Base-by-base conservation (phyloP, 306 rosid genomes). In the Urtica urens region DNA sequence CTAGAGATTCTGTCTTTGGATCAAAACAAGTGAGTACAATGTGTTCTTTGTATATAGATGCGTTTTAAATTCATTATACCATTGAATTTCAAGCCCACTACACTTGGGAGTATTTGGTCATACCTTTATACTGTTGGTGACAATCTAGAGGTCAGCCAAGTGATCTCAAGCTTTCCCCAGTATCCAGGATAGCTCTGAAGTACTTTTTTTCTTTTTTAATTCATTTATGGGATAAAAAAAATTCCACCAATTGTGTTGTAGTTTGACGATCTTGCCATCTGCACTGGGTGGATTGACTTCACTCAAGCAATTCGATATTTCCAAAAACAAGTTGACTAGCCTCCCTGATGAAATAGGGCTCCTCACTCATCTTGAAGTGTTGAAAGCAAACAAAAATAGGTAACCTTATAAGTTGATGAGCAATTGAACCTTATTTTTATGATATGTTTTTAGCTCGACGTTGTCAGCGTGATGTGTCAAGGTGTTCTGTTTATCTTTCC, bases 331-430 rank as follows among this genome's bases (percentile, higher is more conserved):
- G 62, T 71, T 84, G 75, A 59, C 51, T 42, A 50, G 80, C 63
- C 79, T 90, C 43, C 93, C 97, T 23, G 40, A 30, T 62, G 95
- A 84, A 70, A 72, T 88, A 40, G 72, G 80, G 57, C 60, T 55
- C 19, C 60, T 88, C 51, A 66, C 77, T 26, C 58, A 60, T 44
- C 81, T 90, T 54, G 93, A 90, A 69, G 72, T 81, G 47, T 70
- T 90, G 76, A 70, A 46, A 57, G 87, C 54, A 58, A 78, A 77
- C 72, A 65, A 60, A 37, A 88, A 88, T 65, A 78, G 97, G 97
- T 83, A 76, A 65, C 54, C 16, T 41, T 30, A 45, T 38, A 23
- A 50, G 23, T 8, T 59, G 13, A 57, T n/a, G 10, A 15, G 16
- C 29, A n/a, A n/a, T 10, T 37, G 1, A 9, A 9, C 15, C 15